Evolutionary conservation across 495 filamentous ascomycete genomes (phyloP), one percentile per base, ranked within the genome.

Genomic region (Hyaloscypha bicolor): DNA sequence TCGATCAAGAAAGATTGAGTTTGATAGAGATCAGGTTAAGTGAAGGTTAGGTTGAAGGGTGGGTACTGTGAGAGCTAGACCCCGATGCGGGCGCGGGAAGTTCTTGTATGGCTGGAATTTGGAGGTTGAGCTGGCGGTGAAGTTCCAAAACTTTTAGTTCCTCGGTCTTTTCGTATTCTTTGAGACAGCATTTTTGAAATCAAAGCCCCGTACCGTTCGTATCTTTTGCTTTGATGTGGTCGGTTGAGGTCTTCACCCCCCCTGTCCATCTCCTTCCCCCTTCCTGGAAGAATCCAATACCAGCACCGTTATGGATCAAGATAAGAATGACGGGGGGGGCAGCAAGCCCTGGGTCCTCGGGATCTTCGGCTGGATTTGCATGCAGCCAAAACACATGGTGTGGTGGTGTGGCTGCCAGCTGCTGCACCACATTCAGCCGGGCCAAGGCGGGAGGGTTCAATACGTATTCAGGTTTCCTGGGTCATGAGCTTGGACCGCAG

Each of bases 391-490:
- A 37, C 35, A 12, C 42, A 48, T 48, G 42, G 42, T 12, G 42
- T 48, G 16, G 9, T 48, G 42, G 6, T 12, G 42, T 48, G 16
- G 9, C 42, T 48, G 42, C 11, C 11, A 48, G 11, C 2, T 48
- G 42, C 42, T 48, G 42, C 42, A 48, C 16, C 11, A 14, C 42
- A 48, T 48, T 48, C 16, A 48, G 42, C 42, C 42, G 9, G 9
- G 42, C 42, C 42, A 48, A 48, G 42, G 16, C 42, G 42, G 42
- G 42, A 48, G 42, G 42, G 42, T 16, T 12, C 42, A 48, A 12
- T 12, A n/a, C n/a, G n/a, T n/a, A 48, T 48, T 48, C 42, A 48
- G 42, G 42, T 48, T 48, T 48, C 42, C 42, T 48, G 42, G 42
- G 42, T 48, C 42, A 16, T 19, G 42, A 14, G 42, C 42, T 48